Evolutionary conservation across 163 green algal species (phyloP).

Genomic region (Chloromonas sp.): DNA sequence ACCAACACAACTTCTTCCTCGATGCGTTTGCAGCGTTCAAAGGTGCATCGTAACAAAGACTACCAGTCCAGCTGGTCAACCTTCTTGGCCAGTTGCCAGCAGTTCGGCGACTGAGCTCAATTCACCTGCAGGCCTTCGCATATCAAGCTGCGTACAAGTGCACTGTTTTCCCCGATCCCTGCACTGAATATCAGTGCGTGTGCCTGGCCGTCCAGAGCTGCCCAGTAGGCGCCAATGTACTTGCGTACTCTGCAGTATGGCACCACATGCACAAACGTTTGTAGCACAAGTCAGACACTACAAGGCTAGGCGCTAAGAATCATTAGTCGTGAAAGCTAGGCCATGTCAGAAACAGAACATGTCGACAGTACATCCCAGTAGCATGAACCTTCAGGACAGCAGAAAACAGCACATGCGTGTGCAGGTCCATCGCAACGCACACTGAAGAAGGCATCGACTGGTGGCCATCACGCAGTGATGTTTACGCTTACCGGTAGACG

Average conservation of each 20-base stretch:
- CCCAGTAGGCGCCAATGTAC: conserved; percentile 81
- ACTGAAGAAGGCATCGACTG: no score
- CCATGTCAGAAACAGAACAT: neutral
- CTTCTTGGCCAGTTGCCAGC: neutral
- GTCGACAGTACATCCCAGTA: neutral
- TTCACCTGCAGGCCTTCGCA: conserved; percentile 41
- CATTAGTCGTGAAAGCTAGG: no score
- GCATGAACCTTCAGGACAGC: neutral
- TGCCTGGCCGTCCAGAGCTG: conserved; percentile 60
- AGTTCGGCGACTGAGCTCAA: neutral
- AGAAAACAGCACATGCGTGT: neutral
- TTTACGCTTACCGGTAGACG: conserved; percentile 39
- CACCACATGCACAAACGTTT: no score
- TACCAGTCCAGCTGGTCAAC: neutral
- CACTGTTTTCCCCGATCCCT: conserved; percentile 79
- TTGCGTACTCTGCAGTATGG: conserved; percentile 53
- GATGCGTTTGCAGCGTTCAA: neutral
- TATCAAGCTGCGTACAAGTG: conserved; percentile 40
- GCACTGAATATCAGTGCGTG: conserved; percentile 51
- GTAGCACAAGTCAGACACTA: no score
- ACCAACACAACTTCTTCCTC: no score
- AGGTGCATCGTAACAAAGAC: neutral
- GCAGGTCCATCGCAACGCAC: no score
- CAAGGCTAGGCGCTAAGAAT: no score
- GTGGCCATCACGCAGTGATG: no score